A percentile compares a stretch with the other conserved stretches of the same genome.
phyloP scores from a whole-genome alignment of 129 eudicot species.

The Calendula officinalis region DNA sequence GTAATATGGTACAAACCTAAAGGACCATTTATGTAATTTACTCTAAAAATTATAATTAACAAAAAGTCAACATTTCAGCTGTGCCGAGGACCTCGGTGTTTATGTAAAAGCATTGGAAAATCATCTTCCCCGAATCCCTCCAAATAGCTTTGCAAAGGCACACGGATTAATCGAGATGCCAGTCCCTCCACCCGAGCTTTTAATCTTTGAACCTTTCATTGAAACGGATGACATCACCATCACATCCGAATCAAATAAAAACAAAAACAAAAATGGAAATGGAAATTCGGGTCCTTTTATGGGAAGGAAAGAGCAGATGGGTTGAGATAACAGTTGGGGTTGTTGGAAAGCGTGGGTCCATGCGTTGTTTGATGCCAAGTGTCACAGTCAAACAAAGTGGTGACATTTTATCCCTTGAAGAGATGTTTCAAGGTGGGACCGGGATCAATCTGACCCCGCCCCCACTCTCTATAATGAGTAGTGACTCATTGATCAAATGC shows the following conservation, averaged over 20 bases:
- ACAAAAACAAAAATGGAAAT: constrained; percentile 25
- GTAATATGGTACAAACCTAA: too few species aligned
- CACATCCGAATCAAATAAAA: constrained; percentile 36
- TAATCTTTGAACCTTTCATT: constrained; percentile 87
- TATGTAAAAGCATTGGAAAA: constrained; percentile 69
- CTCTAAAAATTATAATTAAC: too few species aligned
- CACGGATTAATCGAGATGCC: constrained; percentile 97
- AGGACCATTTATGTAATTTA: too few species aligned
- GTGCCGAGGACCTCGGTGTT: constrained; percentile 63
- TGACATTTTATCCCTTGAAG: constrained; percentile 85
- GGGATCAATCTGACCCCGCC: constrained; percentile 95
- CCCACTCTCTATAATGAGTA: constrained; percentile 74
- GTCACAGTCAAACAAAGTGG: constrained; percentile 88
- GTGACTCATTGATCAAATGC: constrained; percentile 64
- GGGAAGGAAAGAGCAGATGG: constrained; percentile 94
- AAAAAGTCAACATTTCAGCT: constrained; percentile 33
- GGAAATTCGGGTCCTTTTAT: constrained; percentile 33
- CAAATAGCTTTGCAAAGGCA: constrained; percentile 82
- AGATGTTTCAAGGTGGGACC: constrained; percentile 98
- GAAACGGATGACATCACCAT: constrained; percentile 84
- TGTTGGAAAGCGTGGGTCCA: constrained; percentile 67
- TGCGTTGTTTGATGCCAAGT: constrained; percentile 87
- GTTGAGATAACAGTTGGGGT: constrained; percentile 93
- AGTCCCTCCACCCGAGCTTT: constrained; percentile 76
- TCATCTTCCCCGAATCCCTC: constrained; percentile 73